Evolutionary conservation across 164 flowering plant species (phyloP), one percentile per base, ranked within the genome.

Genomic region (Berberis vulgaris): DNA sequence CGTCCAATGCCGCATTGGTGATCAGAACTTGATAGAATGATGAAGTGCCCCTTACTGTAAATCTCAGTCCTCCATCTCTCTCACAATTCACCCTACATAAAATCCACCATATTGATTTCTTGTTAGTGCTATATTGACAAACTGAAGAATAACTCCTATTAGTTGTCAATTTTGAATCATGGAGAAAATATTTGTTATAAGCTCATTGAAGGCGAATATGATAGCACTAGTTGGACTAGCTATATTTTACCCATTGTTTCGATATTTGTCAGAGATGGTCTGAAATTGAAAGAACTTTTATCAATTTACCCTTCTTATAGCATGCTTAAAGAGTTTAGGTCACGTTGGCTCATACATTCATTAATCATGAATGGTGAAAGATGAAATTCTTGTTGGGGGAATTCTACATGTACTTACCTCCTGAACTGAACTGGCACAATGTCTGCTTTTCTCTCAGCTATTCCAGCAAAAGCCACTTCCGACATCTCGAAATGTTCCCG

Each of bases 401-500:
- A 26, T 26, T 26, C 26, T 26, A 26, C 26, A 5, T 13, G 43
- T 5, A 43, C 47, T 77, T 67, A 85, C 92, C 96, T 81, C 55
- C 83, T 77, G 67, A 80, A 85, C 64, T 86, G 86, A 65, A 89
- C 74, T 3, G 93, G 96, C 59, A 89, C 89, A 2, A 84, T 78
- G 67, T 82, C 91, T 49, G 93, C 93, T 60, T 43, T 64, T 59
- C 7, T 68, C 71, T 73, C 74, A 11, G 96, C 89, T 6, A 89
- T 87, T 67, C 79, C 73, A 6, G 72, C 64, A 66, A 90, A 88
- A 40, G 89, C 84, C 0, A 83, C 63, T 71, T 80, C 76, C 1
- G 95, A 82, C 85, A 87, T 78, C 73, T 87, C 88, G 66, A 90
- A 90, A 68, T 90, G 97, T 62, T 81, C 79, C 40, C 74, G 70